Conservation (phyloP, 2,329 filamentous ascomycete genomes). For the Fusarium equiseti region DNA sequence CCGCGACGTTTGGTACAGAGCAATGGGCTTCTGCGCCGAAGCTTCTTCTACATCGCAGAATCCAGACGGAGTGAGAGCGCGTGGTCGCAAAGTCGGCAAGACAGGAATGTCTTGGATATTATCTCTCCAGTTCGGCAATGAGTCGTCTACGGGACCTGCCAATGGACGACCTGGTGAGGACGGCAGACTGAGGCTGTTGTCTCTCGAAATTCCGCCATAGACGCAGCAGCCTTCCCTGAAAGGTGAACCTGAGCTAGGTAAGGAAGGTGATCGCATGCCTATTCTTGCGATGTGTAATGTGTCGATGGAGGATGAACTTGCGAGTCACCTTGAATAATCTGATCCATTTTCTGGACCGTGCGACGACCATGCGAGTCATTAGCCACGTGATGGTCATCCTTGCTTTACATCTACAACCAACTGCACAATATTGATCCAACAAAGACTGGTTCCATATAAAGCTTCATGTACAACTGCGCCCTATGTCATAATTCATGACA, state of each 20-base stretch:
- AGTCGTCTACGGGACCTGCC: neutral
- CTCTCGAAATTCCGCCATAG: neutral
- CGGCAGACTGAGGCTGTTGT: neutral
- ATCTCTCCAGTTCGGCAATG: neutral
- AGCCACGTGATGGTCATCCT: neutral
- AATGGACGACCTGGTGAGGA: neutral
- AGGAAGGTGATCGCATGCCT: neutral
- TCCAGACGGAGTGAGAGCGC: neutral
- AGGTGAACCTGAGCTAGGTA: neutral
- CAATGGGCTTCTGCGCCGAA: fast-evolving
- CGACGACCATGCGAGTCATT: neutral
- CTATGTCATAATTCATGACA: neutral
- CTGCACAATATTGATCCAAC: neutral
- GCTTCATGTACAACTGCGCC: neutral
- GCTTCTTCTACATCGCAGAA: neutral
- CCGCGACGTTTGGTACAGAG: neutral
- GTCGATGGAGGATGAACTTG: neutral
- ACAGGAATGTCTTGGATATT: neutral
- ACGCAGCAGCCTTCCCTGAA: neutral
- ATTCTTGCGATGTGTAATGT: neutral
- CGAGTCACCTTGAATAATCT: too few species aligned
- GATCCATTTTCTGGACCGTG: neutral
- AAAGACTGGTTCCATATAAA: fast-evolving
- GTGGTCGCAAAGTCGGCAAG: neutral
- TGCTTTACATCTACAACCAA: neutral